A percentile compares a stretch with the other conserved stretches of the same genome.
Conservation (phyloP, 768 basidiomycete genomes). For the Auricularia sp. region DNA sequence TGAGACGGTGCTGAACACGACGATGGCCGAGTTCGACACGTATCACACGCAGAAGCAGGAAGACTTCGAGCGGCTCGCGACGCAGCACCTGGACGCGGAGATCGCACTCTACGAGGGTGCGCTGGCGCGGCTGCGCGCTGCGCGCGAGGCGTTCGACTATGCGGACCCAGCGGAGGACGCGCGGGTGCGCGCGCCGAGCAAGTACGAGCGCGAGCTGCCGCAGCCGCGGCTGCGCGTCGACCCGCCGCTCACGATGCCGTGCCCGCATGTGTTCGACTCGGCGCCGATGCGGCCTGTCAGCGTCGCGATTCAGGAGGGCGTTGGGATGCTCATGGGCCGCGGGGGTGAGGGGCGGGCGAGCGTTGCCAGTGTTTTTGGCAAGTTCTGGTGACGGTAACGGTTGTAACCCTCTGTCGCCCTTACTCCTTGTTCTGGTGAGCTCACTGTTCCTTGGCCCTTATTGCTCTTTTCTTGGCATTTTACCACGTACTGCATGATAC, state of each 20-base stretch:
- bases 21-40: slow-evolving; percentile 80
- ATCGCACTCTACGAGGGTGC: slow-evolving; percentile 69
- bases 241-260: slow-evolving; percentile 57
- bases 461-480: too few relatives aligned
- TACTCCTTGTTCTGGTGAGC: too few relatives aligned
- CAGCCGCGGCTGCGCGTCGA: slow-evolving; percentile 33
- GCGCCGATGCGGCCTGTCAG: slow-evolving; percentile 67
- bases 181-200: slow-evolving; percentile 51
- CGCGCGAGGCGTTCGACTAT: slow-evolving; percentile 44
- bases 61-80: slow-evolving; percentile 50
- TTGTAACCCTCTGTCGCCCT: too few relatives aligned
- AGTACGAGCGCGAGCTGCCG: slow-evolving; percentile 66
- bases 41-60: slow-evolving; percentile 67
- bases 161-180: slow-evolving; percentile 41
- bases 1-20: slow-evolving; percentile 81
- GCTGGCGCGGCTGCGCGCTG: slow-evolving; percentile 45
- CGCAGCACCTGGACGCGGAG: slow-evolving; percentile 69
- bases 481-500: too few relatives aligned
- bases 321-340: slow-evolving; percentile 42
- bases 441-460: too few relatives aligned
- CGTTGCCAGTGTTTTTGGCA: slow-evolving; percentile 52
- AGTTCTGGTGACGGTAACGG: slow-evolving; percentile 38
- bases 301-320: slow-evolving; percentile 63
- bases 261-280: slow-evolving; percentile 70
- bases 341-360: slow-evolving; percentile 31